Percentiles rank a stretch among this genome's conserved stretches.
Evolutionary conservation across 257 asterid species (phyloP).

Genomic region (Catharanthus roseus): DNA sequence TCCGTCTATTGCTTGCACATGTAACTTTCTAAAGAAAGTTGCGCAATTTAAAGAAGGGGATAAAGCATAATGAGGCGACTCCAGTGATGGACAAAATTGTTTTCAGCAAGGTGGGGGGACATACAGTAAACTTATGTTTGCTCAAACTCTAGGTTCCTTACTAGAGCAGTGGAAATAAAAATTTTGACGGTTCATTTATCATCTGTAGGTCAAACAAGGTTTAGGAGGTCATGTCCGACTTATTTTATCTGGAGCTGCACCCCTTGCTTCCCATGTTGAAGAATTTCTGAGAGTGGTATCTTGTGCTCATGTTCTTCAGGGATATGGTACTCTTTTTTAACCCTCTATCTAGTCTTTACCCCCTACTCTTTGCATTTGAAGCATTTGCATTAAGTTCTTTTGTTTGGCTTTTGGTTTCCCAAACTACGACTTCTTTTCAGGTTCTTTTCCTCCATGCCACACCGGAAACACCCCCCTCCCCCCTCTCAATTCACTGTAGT

Average conservation of each 20-base stretch:
- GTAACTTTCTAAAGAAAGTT: slow-evolving; percentile 50
- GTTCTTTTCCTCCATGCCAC: neutral
- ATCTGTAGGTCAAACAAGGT: slow-evolving; percentile 74
- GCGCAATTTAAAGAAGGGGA: slow-evolving; percentile 64
- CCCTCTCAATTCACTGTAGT: neutral
- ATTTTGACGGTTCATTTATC: neutral
- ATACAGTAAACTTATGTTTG: neutral
- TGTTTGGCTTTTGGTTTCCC: neutral
- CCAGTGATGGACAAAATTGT: slow-evolving; percentile 72
- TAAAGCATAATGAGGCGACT: slow-evolving; percentile 63
- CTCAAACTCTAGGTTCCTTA: neutral
- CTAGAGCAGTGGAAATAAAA: neutral
- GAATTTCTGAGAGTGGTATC: slow-evolving; percentile 81
- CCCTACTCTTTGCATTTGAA: neutral
- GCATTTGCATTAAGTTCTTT: neutral
- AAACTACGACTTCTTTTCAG: neutral
- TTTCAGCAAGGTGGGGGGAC: slow-evolving; percentile 66
- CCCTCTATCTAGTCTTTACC: slow-evolving; percentile 8
- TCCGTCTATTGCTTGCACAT: neutral
- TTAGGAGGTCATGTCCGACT: slow-evolving; percentile 84
- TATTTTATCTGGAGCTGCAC: slow-evolving; percentile 97
- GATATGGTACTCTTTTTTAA: slow-evolving; percentile 63
- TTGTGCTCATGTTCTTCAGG: slow-evolving; percentile 82
- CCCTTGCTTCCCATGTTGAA: slow-evolving; percentile 92
- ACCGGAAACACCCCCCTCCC: too few relatives aligned